These are phyloP conservation scores for Ceratopteris richardii DNA, from an alignment of 75 land plant genomes.

Conservation along the genomic window DNA sequence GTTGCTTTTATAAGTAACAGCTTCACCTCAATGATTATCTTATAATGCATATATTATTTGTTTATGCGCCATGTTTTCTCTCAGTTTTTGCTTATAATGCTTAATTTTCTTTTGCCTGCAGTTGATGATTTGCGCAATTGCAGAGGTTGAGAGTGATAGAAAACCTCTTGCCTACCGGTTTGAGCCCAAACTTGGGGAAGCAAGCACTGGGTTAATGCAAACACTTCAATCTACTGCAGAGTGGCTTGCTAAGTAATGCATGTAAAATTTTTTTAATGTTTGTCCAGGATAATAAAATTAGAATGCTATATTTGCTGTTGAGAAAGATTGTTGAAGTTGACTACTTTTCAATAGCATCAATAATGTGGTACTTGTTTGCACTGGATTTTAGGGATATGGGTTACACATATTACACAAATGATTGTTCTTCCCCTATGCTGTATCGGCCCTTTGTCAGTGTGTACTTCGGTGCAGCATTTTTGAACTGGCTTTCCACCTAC, in stretches of 20 bases:
- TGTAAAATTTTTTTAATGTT: slow-evolving; percentile 24
- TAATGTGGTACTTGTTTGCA: neutral
- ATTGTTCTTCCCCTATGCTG: slow-evolving; percentile 40
- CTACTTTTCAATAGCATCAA: too few relatives aligned
- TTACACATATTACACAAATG: slow-evolving; percentile 50
- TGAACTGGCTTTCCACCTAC: slow-evolving; percentile 71
- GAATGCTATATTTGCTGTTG: too few relatives aligned
- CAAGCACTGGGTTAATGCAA: slow-evolving; percentile 74
- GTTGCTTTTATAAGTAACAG: too few relatives aligned
- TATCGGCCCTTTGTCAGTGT: slow-evolving; percentile 76
- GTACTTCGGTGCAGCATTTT: slow-evolving; percentile 81
- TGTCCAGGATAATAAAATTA: neutral
- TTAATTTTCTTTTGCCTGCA: slow-evolving; percentile 15
- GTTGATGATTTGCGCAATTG: slow-evolving; percentile 90
- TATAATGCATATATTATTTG: too few relatives aligned
- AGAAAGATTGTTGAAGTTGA: too few relatives aligned
- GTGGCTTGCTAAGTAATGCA: slow-evolving; percentile 37
- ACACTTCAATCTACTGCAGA: slow-evolving; percentile 64
- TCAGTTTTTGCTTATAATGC: too few relatives aligned
- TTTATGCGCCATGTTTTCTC: too few relatives aligned
- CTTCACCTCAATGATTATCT: too few relatives aligned
- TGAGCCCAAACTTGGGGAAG: slow-evolving; percentile 49
- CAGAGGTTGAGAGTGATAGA: slow-evolving; percentile 84
- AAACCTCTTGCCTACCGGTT: slow-evolving; percentile 52
- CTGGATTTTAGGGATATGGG: slow-evolving; percentile 59